Evolutionary conservation across 2,329 filamentous ascomycete species (phyloP).

Genomic region (Botrytis fabae): DNA sequence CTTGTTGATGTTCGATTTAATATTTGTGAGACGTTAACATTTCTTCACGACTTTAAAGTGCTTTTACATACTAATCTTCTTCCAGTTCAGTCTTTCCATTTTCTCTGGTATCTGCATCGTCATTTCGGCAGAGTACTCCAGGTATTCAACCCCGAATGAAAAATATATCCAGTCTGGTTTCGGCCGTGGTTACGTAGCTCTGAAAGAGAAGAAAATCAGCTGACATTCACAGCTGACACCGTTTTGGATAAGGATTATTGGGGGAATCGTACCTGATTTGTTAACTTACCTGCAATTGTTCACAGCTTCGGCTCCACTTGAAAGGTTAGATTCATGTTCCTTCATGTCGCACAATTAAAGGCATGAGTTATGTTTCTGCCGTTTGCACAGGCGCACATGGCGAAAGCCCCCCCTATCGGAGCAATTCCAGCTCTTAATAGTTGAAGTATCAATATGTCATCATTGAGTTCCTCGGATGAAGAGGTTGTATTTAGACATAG

Average conservation of each 20-base stretch:
- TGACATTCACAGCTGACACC: not conserved
- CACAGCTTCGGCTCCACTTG: not conserved
- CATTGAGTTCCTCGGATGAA: too few species aligned
- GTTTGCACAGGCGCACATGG: not conserved
- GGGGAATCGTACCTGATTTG: constrained; percentile 16
- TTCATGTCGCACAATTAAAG: not conserved
- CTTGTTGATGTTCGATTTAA: not conserved
- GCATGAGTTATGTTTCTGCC: not conserved
- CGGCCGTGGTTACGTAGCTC: constrained; percentile 83
- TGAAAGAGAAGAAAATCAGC: constrained; percentile 20
- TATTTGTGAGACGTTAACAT: constrained; percentile 55
- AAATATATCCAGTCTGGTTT: constrained; percentile 73
- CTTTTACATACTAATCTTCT: constrained; percentile 78
- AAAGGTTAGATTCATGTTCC: not conserved
- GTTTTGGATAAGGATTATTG: not conserved
- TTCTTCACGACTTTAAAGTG: constrained; percentile 66
- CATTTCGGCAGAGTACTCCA: constrained; percentile 75
- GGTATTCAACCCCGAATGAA: constrained; percentile 57
- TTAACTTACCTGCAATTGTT: constrained; percentile 60
- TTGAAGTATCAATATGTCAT: too few species aligned
- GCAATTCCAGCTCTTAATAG: too few species aligned
- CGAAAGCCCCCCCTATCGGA: too few species aligned
- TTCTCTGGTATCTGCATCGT: constrained; percentile 83
- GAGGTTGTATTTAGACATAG: constrained; percentile 50
- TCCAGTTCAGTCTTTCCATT: constrained; percentile 75